phyloP scores from a whole-genome alignment of 2,329 filamentous ascomycete species.

The Arthrobotrys musiformis region DNA sequence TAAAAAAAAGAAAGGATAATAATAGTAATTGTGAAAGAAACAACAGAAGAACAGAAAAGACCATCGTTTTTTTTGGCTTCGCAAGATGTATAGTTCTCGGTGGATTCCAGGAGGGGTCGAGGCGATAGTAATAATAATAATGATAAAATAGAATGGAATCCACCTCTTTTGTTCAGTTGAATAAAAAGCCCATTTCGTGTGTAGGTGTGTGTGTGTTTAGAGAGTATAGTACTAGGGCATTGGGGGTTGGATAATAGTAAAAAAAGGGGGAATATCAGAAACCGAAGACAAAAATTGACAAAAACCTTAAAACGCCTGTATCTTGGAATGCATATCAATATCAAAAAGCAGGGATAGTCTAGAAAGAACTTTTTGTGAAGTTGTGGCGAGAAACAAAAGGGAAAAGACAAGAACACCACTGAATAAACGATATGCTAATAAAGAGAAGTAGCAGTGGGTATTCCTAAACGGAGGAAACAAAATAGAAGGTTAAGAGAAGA shows the following conservation, averaged over 20 bases:
- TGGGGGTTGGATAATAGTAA: background rate
- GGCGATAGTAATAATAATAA: conserved; percentile 9
- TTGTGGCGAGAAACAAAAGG: conserved; percentile 25
- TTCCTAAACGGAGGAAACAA: conserved; percentile 44
- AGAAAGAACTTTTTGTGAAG: conserved; percentile 45
- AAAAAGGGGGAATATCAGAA: conserved; percentile 1
- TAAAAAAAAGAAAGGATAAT: background rate
- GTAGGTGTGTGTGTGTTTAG: background rate
- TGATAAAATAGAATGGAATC: background rate
- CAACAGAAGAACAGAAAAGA: conserved; percentile 2
- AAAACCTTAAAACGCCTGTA: conserved; percentile 49
- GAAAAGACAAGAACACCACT: conserved; percentile 46
- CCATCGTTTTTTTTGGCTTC: conserved; percentile 9
- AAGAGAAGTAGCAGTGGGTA: conserved; percentile 49
- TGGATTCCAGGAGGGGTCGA: conserved; percentile 21
- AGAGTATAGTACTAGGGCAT: conserved; percentile 22
- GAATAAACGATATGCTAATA: conserved; percentile 50
- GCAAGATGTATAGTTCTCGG: conserved; percentile 15
- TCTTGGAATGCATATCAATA: conserved; percentile 53
- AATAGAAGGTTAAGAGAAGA: conserved; percentile 34
- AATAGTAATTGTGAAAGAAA: conserved; percentile 1
- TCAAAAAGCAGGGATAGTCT: conserved; percentile 46
- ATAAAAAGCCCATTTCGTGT: background rate
- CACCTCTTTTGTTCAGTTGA: conserved; percentile 15
- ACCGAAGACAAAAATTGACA: conserved; percentile 1